Evolutionary conservation across 2,329 filamentous ascomycete species (phyloP), one percentile per base, ranked within the genome.

Genomic region (Hyphodiscus sp.): DNA sequence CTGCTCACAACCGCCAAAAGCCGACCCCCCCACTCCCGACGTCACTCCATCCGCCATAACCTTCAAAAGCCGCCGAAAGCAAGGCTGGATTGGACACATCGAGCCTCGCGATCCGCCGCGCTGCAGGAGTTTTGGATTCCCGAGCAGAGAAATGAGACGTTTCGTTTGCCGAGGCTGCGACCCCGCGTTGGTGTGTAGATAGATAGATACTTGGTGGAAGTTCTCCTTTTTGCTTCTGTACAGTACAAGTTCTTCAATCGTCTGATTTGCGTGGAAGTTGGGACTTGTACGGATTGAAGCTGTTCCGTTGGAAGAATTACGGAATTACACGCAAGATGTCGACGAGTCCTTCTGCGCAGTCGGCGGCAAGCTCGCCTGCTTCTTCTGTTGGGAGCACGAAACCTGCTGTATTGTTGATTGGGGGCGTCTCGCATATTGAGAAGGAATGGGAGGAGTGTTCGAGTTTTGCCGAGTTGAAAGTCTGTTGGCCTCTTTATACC

Each of bases 361-460:
- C 33, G 33, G 33, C 33, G 13, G 11, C 33, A 13, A 38, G 5
- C 33, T 38, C 33, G 6, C 45, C 45, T 7, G 7, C 45, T n/a
- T 45, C 26, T 2, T 41, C 23, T 13, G 26, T 19, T 7, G 30
- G 20, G n/a, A 58, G 55, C 57, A 44, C 51, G 16, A 51, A 51
- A 49, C 61, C 61, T 43, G 56, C 61, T 3, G 50, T 62, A 13
- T 52, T 66, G 11, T 55, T 64, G 16, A 65, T 66, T 54, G 61
- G 61, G 6, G 57, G 51, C 16, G 47, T 66, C n/a, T 47, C 55
- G 10, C 63, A 66, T 44, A 51, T 54, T 9, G 44, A 61, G 41
- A 61, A 60, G 41, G 62, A 66, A 57, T 66, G 64, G 64, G 54
- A 62, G 18, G 56, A 56, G 18, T 62, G 59, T 51, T 51, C 58